Conservation (phyloP, 2,329 filamentous ascomycete genomes). For the Ophiostoma sp. region DNA sequence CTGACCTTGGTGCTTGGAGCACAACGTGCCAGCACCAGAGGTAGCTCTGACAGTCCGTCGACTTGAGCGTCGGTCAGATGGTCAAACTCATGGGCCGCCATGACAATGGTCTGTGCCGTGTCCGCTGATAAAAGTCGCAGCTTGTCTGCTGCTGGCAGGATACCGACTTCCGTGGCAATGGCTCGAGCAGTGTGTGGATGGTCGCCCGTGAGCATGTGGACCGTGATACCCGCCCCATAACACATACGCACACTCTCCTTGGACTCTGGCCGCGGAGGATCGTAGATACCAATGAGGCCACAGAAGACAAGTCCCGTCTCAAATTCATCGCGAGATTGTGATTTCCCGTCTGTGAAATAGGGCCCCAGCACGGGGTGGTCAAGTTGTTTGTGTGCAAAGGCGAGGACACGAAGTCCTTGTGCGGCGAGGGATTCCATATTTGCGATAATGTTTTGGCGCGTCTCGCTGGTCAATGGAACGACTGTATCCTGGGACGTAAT, state of each 20-base stretch:
- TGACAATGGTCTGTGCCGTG: constrained; percentile 52
- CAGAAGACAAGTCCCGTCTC: constrained; percentile 71
- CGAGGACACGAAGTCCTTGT: constrained; percentile 71
- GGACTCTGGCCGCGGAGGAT: constrained; percentile 80
- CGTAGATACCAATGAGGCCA: constrained; percentile 83
- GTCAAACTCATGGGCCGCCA: constrained; percentile 78
- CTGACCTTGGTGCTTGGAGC: constrained; percentile 84
- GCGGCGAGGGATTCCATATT: constrained; percentile 62
- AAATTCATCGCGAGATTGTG: constrained; percentile 37
- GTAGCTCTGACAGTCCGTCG: constrained; percentile 71
- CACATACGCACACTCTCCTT: constrained; percentile 69
- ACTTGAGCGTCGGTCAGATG: constrained; percentile 72
- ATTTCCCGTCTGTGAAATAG: constrained; percentile 30
- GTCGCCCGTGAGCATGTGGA: constrained; percentile 84
- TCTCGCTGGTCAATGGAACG: constrained; percentile 43
- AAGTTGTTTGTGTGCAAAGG: constrained; percentile 60
- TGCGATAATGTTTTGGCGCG: constrained; percentile 43
- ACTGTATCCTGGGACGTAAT: neutral
- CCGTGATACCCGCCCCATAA: constrained; percentile 70
- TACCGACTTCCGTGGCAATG: constrained; percentile 78
- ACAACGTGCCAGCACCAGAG: constrained; percentile 80
- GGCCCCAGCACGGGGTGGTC: constrained; percentile 50
- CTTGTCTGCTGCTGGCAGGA: constrained; percentile 61
- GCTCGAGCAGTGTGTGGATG: constrained; percentile 76
- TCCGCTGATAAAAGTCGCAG: constrained; percentile 60